Base-by-base conservation (phyloP, 345 rosid genomes). In the Eucalyptus microcorys region DNA sequence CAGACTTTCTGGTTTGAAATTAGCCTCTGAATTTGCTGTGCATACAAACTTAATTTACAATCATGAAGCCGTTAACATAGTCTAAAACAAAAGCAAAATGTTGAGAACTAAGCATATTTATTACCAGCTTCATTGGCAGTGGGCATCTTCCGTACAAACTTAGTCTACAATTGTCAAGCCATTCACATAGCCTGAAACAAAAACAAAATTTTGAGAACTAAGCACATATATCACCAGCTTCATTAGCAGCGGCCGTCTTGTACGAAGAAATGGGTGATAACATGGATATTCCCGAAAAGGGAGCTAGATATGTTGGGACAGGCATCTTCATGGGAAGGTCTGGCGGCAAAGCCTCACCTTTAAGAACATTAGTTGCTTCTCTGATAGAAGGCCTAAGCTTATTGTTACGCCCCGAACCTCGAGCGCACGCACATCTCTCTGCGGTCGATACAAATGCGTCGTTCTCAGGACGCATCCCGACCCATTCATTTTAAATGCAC, bases 351-450 rank as follows among this genome's bases (percentile, higher is more conserved):
- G 34, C 71, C 71, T 61, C 16, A 61, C 71, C 17, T 14, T 87
- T 88, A 15, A 92, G 90, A 26, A 89, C 86, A 14, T 86, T 50
- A 37, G 48, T 21, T 8, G 88, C 92, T 37, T 90, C 57, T 85
- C 87, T 80, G 21, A 91, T 92, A 6, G 90, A 85, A 32, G 91
- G 92, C 21, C 93, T 86, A 15, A 30, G 22, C 7, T n/a, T 76
- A 4, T 68, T n/a, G n/a, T n/a, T n/a, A n/a, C n/a, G n/a, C n/a
- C n/a, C n/a, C n/a, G n/a, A n/a, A n/a, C n/a, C n/a, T n/a, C n/a
- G n/a, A n/a, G n/a, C n/a, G n/a, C n/a, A n/a, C n/a, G n/a, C n/a
- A n/a, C n/a, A n/a, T n/a, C n/a, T n/a, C n/a, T n/a, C n/a, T n/a
- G n/a, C n/a, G n/a, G n/a, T n/a, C n/a, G n/a, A n/a, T n/a, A n/a